phyloP scores from a whole-genome alignment of 495 filamentous ascomycete genomes.

The Haplographium delicatum region DNA sequence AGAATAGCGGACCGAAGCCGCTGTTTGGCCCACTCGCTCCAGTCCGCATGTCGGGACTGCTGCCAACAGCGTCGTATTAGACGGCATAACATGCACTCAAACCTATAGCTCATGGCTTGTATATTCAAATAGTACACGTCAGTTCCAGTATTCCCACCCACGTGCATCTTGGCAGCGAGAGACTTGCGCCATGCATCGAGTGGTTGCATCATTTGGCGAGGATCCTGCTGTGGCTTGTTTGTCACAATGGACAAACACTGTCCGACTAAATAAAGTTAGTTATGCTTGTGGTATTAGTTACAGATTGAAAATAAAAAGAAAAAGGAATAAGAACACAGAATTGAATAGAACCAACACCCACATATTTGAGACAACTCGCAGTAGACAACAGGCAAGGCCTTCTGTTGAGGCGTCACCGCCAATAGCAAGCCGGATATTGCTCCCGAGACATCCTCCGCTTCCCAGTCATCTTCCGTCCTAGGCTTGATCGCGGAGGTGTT shows the following conservation, averaged over 20 bases:
- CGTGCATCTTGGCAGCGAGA: conserved; percentile 1
- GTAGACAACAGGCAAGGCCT: conserved; percentile 1
- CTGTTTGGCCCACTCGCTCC: not conserved
- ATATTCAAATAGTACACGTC: conserved; percentile 5
- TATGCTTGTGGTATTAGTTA: not conserved
- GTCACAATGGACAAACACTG: conserved; percentile 4
- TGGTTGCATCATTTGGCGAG: conserved; percentile 2
- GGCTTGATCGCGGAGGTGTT: conserved; percentile 11
- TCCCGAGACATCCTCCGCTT: conserved; percentile 11
- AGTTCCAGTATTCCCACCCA: conserved; percentile 3
- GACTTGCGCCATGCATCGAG: conserved; percentile 4
- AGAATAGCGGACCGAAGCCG: not conserved
- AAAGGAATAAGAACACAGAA: conserved; percentile 3
- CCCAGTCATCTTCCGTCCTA: conserved; percentile 8
- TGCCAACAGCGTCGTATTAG: conserved; percentile 3
- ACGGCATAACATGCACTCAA: conserved; percentile 2
- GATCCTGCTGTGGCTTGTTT: conserved; percentile 5
- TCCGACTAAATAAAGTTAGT: conserved; percentile 5
- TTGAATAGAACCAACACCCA: conserved; percentile 6
- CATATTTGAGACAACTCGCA: conserved; percentile 9
- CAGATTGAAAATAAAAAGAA: conserved; percentile 4
- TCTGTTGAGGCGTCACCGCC: conserved; percentile 4
- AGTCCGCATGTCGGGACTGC: not conserved
- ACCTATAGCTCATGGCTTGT: conserved; percentile 4
- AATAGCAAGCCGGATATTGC: conserved; percentile 10